Evolutionary conservation across 495 filamentous ascomycete genomes (phyloP), one percentile per base, ranked within the genome.

Genomic region (Neurospora sp.): DNA sequence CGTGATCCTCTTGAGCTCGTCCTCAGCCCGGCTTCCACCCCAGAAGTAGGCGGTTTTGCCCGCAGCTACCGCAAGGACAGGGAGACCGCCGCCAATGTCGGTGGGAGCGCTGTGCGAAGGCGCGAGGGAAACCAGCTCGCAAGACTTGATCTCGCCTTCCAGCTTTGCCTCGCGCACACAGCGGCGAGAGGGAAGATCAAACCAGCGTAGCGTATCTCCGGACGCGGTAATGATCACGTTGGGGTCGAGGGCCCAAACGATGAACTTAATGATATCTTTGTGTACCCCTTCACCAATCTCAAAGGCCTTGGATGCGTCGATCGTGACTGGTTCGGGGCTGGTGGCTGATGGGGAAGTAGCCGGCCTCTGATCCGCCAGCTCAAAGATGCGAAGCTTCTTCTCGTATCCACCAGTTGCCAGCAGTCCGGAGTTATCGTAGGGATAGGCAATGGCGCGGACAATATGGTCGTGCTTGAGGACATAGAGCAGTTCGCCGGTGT

Each of bases 361-460:
- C 18, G 79, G 78, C 72, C 81, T 81, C 68, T 82, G 77, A n/a
- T 82, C 81, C 20, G 89, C 88, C 11, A 99, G 83, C 76, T 98
- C 96, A 80, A 94, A 99, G 72, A 99, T 92, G 69, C 95, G 92
- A 41, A 99, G 89, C 82, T 96, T 98, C 86, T 97, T 97, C 82
- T 99, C 96, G 79, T 91, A 91, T 27, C 96, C 95, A 68, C 96
- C 96, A 4, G 96, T 98, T 22, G 96, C 96, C 69, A 90, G 79
- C 68, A 98, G 88, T 31, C 92, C 88, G 68, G 91, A 89, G 16
- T 92, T 91, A 53, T 89, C 89, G n/a, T 89, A 88, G 35, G 94
- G 92, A 75, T 98, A 97, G 11, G 94, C 94, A 40, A 97, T 89
- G 8, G 96, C 92, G 70, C 96, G 93, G 73, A 97, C 94, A 75